These are phyloP conservation scores for Hortaea sp. DNA, from an alignment of 2,329 filamentous ascomycete species.

Conservation along the genomic window DNA sequence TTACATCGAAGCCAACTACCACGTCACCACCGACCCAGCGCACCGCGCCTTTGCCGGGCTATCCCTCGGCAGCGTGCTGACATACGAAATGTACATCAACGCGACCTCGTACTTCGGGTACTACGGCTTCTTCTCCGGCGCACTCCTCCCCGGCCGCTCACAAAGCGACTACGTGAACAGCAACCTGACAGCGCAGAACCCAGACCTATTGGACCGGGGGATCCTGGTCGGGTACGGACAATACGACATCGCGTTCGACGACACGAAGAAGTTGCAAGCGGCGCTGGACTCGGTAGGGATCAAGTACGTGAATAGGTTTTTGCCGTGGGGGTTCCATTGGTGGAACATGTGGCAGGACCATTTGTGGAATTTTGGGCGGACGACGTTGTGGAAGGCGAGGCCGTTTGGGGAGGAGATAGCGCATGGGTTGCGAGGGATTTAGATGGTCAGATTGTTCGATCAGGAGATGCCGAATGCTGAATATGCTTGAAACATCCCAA, in stretches of 20 bases:
- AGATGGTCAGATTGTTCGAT: background rate
- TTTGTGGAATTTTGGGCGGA: background rate
- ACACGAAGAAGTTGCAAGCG: background rate
- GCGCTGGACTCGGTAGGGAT: constrained; percentile 2
- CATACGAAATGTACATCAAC: constrained; percentile 5
- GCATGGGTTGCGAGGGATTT: background rate
- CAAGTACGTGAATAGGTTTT: constrained; percentile 1
- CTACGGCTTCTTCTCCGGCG: constrained; percentile 3
- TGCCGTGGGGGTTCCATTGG: constrained; percentile 2
- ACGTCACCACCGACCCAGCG: constrained; percentile 1
- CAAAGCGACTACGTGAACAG: constrained; percentile 2
- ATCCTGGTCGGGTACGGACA: constrained; percentile 2
- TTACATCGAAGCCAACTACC: constrained; percentile 2
- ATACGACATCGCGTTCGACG: constrained; percentile 3
- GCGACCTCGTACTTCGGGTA: constrained; percentile 1
- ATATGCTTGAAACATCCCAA: no score
- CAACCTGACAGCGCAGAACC: constrained; percentile 1
- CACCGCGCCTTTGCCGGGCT: constrained; percentile 2
- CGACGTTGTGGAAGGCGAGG: no score
- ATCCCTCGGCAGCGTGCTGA: constrained; percentile 1
- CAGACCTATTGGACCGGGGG: background rate
- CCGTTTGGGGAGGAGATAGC: no score
- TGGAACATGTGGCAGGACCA: constrained; percentile 5
- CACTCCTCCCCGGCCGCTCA: background rate
- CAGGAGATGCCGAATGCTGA: no score